Percentiles rank a stretch among this genome's conserved stretches.
Conservation (phyloP, 805 yeast genomes). For the Suhomyces tanzawaensis region DNA sequence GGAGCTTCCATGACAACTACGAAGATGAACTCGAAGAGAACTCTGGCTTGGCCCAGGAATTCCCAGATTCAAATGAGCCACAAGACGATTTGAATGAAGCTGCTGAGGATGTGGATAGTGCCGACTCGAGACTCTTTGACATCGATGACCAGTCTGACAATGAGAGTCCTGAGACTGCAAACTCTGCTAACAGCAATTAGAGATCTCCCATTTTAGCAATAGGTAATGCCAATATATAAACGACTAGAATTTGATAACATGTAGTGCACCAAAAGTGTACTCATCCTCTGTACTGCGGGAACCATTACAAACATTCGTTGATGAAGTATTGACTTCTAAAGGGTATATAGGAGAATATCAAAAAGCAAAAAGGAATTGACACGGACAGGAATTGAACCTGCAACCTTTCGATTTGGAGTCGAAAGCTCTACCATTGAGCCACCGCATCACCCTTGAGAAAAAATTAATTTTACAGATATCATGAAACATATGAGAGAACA, state of each 20-base stretch:
- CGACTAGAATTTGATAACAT: no score
- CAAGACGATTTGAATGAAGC: slow-evolving; percentile 14
- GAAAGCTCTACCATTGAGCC: slow-evolving; percentile 23
- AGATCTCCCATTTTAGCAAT: no score
- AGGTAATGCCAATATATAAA: no score
- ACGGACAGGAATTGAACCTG: slow-evolving; percentile 24
- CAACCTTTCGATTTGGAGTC: slow-evolving; percentile 21
- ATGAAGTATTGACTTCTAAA: no score
- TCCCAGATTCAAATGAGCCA: slow-evolving; percentile 19
- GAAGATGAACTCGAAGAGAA: slow-evolving; percentile 39
- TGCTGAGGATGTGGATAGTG: slow-evolving; percentile 6
- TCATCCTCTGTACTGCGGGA: no score
- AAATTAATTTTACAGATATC: no score
- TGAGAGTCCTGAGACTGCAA: no score
- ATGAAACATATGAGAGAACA: no score
- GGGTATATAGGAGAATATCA: no score
- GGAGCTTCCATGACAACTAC: slow-evolving; percentile 37
- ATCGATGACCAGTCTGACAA: slow-evolving; percentile 29
- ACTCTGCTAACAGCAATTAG: no score
- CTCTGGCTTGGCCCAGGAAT: slow-evolving; percentile 14
- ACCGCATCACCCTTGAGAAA: slow-evolving; percentile 17
- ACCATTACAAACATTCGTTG: no score
- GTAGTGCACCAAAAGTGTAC: no score
- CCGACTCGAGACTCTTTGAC: slow-evolving; percentile 28
- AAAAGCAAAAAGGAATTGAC: slow-evolving; percentile 11